Evolutionary conservation across 225 moss, liverwort and hornwort species (phyloP).

Genomic region (Sphagnum tenellum): DNA sequence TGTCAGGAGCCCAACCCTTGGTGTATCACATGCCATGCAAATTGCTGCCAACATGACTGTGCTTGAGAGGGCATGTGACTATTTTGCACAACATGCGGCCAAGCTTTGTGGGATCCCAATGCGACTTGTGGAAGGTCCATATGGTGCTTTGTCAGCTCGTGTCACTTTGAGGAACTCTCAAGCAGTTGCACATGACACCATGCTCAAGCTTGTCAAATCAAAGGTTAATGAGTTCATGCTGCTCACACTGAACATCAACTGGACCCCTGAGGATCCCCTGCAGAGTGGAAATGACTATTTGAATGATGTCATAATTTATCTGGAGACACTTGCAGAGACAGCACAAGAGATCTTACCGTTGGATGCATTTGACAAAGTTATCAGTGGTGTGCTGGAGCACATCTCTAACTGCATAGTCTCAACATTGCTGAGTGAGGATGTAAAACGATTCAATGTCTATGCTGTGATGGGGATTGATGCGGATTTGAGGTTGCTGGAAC

Average conservation of each 20-base stretch:
- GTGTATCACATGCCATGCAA: conserved; percentile 97
- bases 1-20: conserved; percentile 70
- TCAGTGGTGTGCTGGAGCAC: conserved; percentile 83
- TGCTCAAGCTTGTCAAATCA: conserved; percentile 90
- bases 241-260: conserved; percentile 73
- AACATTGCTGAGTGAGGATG: conserved; percentile 69
- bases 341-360: conserved; percentile 80
- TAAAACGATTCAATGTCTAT: conserved; percentile 75
- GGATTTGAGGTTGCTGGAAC: conserved; percentile 79
- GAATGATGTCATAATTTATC: conserved; percentile 81
- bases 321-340: conserved; percentile 82
- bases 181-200: conserved; percentile 91
- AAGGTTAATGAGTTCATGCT: conserved; percentile 98
- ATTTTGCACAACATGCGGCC: conserved; percentile 88
- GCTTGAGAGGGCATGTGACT: conserved; percentile 83
- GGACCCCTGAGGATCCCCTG: conserved; percentile 80
- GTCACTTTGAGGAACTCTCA: conserved; percentile 79
- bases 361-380: conserved; percentile 78
- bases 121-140: conserved; percentile 89
- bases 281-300: conserved; percentile 77
- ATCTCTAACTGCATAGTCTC: conserved; percentile 75
- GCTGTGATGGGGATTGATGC: conserved; percentile 88
- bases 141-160: conserved; percentile 83
- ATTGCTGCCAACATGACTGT: conserved; percentile 99
- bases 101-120: conserved; percentile 95